A percentile compares a stretch with the other conserved stretches of the same genome.
Evolutionary conservation across 202 grass and related monocot species (phyloP).

Genomic region (Bolboschoenoplectus hybrid): DNA sequence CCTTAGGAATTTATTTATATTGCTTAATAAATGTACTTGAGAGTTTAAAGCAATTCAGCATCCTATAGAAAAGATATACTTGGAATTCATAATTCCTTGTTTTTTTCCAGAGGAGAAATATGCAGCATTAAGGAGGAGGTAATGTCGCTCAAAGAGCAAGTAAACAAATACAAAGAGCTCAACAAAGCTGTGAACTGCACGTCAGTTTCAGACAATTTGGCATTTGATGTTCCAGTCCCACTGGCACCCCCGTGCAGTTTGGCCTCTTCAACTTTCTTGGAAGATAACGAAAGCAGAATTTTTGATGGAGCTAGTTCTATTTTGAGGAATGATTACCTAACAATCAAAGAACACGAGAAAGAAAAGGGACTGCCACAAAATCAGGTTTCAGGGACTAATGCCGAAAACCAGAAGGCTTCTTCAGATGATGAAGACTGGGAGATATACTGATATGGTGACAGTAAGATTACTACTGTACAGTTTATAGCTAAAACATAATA

Average conservation of each 20-base stretch:
- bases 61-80: neutral
- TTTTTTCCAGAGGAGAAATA: conserved; percentile 63
- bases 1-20: neutral
- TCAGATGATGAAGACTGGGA: conserved; percentile 69
- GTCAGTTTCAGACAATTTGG: conserved; percentile 19
- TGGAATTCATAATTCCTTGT: conserved; percentile 21
- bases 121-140: conserved; percentile 49
- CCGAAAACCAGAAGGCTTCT: neutral
- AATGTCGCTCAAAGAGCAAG: conserved; percentile 50
- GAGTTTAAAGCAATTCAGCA: neutral
- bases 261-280: conserved; percentile 36
- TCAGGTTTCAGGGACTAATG: conserved; percentile 29
- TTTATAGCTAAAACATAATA: conserved; percentile 35
- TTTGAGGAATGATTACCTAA: conserved; percentile 28
- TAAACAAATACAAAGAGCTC: conserved; percentile 30
- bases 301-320: conserved; percentile 20
- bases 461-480: conserved; percentile 31
- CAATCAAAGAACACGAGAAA: conserved; percentile 17
- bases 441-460: conserved; percentile 47
- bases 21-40: conserved; percentile 3
- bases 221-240: conserved; percentile 8
- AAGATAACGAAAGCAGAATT: conserved; percentile 36
- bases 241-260: conserved; percentile 33
- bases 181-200: neutral
- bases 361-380: conserved; percentile 27